A percentile compares a stretch with the other conserved stretches of the same genome.
phyloP scores from a whole-genome alignment of 345 rosid genomes.

The Abelmoschus esculentus region DNA sequence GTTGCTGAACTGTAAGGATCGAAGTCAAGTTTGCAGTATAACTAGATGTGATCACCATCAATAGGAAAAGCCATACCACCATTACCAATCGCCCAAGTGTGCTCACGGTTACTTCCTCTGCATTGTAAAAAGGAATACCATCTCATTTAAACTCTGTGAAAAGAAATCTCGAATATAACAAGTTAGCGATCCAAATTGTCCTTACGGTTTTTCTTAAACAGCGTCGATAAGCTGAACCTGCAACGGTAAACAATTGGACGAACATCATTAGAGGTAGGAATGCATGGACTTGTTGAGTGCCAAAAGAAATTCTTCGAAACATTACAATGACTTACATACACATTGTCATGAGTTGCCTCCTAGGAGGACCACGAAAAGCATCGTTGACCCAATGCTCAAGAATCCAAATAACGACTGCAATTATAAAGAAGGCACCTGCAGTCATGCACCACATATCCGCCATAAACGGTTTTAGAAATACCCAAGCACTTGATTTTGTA shows the following conservation, averaged over 20 bases:
- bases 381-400: constrained; percentile 72
- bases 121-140: not conserved
- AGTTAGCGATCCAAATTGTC: not conserved
- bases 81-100: constrained; percentile 64
- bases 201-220: constrained; percentile 81
- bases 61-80: constrained; percentile 84
- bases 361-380: constrained; percentile 67
- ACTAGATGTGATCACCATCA: constrained; percentile 80
- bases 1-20: constrained; percentile 79
- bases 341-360: constrained; percentile 46
- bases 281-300: not conserved
- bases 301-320: not conserved
- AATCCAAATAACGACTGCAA: constrained; percentile 66
- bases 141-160: not conserved
- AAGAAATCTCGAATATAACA: not conserved
- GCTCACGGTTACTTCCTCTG: constrained; percentile 68
- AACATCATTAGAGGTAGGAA: constrained; percentile 9
- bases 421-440: constrained; percentile 41
- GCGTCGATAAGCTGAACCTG: constrained; percentile 96
- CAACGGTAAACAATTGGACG: constrained; percentile 10
- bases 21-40: constrained; percentile 90
- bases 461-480: constrained; percentile 73
- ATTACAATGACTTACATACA: constrained; percentile 38
- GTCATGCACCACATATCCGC: constrained; percentile 49
- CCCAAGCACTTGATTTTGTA: constrained; percentile 41